These are phyloP conservation scores for Magnolia sinica DNA, from an alignment of 164 flowering plant genomes.

Conservation along the genomic window DNA sequence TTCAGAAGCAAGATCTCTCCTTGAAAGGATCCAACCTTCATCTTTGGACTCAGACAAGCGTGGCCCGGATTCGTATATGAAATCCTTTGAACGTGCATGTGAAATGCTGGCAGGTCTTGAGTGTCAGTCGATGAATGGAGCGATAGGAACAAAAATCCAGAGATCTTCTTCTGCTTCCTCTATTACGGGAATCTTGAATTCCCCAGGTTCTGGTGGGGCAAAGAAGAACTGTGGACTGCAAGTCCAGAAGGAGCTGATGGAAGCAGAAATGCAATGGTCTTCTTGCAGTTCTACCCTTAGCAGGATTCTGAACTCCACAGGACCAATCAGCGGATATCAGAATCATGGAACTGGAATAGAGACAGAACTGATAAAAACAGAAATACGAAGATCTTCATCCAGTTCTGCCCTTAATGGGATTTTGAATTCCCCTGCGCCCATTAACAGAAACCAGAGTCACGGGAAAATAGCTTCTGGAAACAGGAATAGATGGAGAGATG, in stretches of 20 bases:
- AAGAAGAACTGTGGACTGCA: background rate
- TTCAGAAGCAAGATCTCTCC: constrained; percentile 62
- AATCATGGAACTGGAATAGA: background rate
- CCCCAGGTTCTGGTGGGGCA: too few relatives aligned
- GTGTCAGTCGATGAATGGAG: constrained; percentile 13
- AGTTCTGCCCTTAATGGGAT: background rate
- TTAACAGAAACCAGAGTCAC: constrained; percentile 1
- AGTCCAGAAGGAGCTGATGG: background rate
- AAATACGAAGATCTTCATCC: constrained; percentile 9
- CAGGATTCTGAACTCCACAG: background rate
- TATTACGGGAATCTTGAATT: background rate
- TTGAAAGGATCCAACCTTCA: constrained; percentile 40
- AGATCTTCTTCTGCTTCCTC: constrained; percentile 13
- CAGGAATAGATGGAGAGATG: background rate
- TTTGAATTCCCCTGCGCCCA: constrained; percentile 1
- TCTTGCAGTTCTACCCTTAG: too few relatives aligned
- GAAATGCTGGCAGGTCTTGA: constrained; percentile 54
- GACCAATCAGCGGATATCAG: too few relatives aligned
- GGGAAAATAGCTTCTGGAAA: background rate
- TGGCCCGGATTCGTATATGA: constrained; percentile 51
- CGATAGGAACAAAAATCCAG: background rate
- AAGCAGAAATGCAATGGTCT: background rate
- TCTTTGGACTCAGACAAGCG: constrained; percentile 13
- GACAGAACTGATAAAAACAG: constrained; percentile 6
- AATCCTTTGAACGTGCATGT: constrained; percentile 70